phyloP scores from a whole-genome alignment of 2,329 filamentous ascomycete genomes.

The Trichoderma atroviride region DNA sequence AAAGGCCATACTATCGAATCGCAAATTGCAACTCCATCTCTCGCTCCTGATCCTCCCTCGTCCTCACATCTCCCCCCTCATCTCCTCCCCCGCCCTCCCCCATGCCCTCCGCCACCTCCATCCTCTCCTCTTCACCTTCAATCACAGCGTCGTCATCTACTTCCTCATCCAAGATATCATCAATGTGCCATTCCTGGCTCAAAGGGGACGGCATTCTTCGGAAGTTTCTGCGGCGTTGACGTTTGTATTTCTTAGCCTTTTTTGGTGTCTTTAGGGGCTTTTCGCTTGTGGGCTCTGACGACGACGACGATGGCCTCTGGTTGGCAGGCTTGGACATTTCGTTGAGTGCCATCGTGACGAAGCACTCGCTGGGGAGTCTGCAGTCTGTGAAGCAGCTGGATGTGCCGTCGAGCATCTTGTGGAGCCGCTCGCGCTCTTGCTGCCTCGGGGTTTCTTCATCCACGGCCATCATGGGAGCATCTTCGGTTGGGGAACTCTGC shows the following conservation, averaged over 20 bases:
- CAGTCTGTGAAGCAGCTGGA: constrained; percentile 34
- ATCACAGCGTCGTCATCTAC: not conserved
- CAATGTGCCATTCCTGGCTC: not conserved
- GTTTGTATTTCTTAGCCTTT: not conserved
- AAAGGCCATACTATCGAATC: too few relatives aligned
- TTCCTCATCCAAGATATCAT: not conserved
- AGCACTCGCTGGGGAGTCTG: constrained; percentile 33
- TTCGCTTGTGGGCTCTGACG: not conserved
- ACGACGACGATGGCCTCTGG: not conserved
- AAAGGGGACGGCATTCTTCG: not conserved
- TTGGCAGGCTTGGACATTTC: not conserved
- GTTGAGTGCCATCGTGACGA: constrained; percentile 9
- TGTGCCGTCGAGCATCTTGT: not conserved
- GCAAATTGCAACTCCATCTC: too few relatives aligned
- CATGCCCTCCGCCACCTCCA: too few relatives aligned
- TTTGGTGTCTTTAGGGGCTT: not conserved
- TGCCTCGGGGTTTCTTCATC: not conserved
- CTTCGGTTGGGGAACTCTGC: not conserved
- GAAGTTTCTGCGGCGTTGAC: not conserved
- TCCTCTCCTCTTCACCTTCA: not conserved
- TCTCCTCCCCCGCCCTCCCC: too few relatives aligned
- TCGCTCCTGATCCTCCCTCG: too few relatives aligned
- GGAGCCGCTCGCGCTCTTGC: not conserved
- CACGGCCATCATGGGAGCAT: not conserved
- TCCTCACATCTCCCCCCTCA: too few relatives aligned